Base-by-base conservation (phyloP, 2,329 filamentous ascomycete species). In the Ustulina deusta region DNA sequence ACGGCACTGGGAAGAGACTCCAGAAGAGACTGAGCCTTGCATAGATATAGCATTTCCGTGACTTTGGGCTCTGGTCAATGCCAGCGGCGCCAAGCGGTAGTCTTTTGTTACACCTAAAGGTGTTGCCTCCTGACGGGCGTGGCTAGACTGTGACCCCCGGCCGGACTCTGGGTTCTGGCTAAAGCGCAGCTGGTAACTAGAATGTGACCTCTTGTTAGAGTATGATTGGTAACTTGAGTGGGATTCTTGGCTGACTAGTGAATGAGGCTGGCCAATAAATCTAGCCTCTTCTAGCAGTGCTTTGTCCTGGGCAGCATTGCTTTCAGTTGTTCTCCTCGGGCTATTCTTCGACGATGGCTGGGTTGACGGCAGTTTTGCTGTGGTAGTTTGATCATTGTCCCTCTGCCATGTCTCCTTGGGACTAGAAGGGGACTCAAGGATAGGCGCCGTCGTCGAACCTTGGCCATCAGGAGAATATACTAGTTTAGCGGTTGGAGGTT, bases 401-500 rank as follows among this genome's bases (percentile, higher is more conserved):
- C 15, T 25, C 6, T 36, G 52, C 5, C 6, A 25, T 27, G 27
- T 20, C 40, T 48, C 58, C 5, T 56, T 36, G 17, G 61, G 25
- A 17, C 13, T 7, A 1, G 52, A 54, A 25, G 42, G 13, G n/a
- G 61, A 61, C 13, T 68, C 70, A 6, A 51, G 29, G 20, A 49
- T 58, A 27, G 69, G 51, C 29, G 52, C 56, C 15, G 55, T 60
- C 9, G 57, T 56, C 20, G 67, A 63, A 15, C 34, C 59, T 3
- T 68, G 62, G 10, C 80, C 75, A 20, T 73, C 77, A 0, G 73
- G 76, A 1, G 74, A 75, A 38, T 79, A 78, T 0, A 85, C 80
- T 0, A 89, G 71, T 59, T 84, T 86, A 0, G 83, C 84, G 10
- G 80, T 80, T 0, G 84, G 83, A 0, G 81, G 63, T 0, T 74